phyloP scores from a whole-genome alignment of 768 basidiomycete species.

The Tulasnella sp. region DNA sequence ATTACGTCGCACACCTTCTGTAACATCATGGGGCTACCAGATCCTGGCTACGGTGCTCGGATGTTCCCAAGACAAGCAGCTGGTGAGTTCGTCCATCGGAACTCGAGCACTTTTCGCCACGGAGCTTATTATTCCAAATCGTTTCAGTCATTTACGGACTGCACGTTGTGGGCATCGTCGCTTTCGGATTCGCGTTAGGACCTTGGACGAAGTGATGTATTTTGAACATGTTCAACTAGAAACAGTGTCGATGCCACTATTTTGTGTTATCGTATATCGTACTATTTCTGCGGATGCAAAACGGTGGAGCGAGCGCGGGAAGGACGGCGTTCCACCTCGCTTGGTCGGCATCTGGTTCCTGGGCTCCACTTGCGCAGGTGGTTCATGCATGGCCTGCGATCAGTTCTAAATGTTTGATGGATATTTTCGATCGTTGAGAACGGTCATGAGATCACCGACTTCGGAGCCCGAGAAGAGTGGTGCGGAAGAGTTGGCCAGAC shows the following conservation, averaged over 20 bases:
- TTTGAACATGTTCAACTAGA: neutral
- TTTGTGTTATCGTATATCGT: neutral
- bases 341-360: too few species aligned
- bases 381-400: too few species aligned
- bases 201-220: slow-evolving; percentile 46
- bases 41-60: slow-evolving; percentile 59
- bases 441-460: neutral
- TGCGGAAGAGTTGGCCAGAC: neutral
- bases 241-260: neutral
- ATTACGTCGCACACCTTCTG: slow-evolving; percentile 86
- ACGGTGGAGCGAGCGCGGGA: too few species aligned
- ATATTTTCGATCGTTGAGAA: neutral
- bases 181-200: slow-evolving; percentile 59
- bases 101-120: slow-evolving; percentile 33
- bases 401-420: neutral
- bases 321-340: too few species aligned
- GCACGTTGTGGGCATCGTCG: slow-evolving; percentile 64
- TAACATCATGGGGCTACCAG: slow-evolving; percentile 92
- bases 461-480: neutral
- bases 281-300: neutral
- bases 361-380: too few species aligned
- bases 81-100: slow-evolving; percentile 48
- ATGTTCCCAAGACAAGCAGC: slow-evolving; percentile 56
- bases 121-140: slow-evolving; percentile 31
- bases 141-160: slow-evolving; percentile 55